phyloP scores from a whole-genome alignment of 2,329 filamentous ascomycete species.

The Sporothrix luriei region DNA sequence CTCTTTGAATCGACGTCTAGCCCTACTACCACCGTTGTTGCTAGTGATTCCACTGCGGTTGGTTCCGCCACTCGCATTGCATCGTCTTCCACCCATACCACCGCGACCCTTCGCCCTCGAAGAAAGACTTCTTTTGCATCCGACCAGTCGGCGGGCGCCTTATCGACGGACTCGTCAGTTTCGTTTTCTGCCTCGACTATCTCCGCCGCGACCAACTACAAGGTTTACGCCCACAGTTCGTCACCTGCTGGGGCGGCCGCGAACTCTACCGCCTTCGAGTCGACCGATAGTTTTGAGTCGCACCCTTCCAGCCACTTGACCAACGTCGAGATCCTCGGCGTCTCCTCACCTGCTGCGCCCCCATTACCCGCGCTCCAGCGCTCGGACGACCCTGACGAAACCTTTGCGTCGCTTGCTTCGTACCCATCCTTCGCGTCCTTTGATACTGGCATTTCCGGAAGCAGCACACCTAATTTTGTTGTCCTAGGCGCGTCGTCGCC shows the following conservation, averaged over 20 bases:
- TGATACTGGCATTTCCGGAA: constrained; percentile 20
- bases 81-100: constrained; percentile 4
- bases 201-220: constrained; percentile 58
- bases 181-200: constrained; percentile 52
- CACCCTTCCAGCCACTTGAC: constrained; percentile 48
- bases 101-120: constrained; percentile 8
- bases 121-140: constrained; percentile 48
- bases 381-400: constrained; percentile 32
- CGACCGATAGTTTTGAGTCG: constrained; percentile 46
- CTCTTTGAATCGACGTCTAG: constrained; percentile 43
- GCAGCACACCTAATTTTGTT: constrained; percentile 53
- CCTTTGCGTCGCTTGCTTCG: constrained; percentile 32
- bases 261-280: constrained; percentile 36
- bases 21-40: constrained; percentile 24
- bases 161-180: constrained; percentile 24
- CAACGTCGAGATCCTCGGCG: constrained; percentile 57
- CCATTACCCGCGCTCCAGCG: constrained; percentile 39
- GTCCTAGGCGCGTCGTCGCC: constrained; percentile 51
- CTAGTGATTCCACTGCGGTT: constrained; percentile 19
- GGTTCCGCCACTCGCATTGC: not conserved
- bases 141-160: constrained; percentile 39
- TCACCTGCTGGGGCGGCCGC: constrained; percentile 38
- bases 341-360: constrained; percentile 53
- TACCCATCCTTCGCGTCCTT: constrained; percentile 41
- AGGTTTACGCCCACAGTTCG: constrained; percentile 55